These are phyloP conservation scores for Colletotrichum tabaci DNA, from an alignment of 2,329 filamentous ascomycete genomes.

Conservation along the genomic window DNA sequence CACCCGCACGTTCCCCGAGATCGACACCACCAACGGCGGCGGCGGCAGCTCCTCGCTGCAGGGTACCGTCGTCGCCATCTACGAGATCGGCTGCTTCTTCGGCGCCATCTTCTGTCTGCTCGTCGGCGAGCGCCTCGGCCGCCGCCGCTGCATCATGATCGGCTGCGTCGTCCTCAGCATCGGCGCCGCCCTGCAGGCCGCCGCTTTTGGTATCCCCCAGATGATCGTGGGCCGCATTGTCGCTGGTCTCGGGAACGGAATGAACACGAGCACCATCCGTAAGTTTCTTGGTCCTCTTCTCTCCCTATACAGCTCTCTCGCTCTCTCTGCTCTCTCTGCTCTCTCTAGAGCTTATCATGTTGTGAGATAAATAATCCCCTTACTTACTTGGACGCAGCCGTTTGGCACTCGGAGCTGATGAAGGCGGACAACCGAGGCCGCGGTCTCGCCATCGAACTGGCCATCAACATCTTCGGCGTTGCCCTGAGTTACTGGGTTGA, in stretches of 20 bases:
- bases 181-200: conserved; percentile 59
- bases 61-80: conserved; percentile 62
- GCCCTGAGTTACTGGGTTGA: too few relatives aligned
- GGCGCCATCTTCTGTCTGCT: conserved; percentile 58
- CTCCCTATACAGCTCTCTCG: background rate
- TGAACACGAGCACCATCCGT: conserved; percentile 64
- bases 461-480: conserved; percentile 48
- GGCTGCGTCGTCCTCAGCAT: conserved; percentile 58
- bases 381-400: conserved; percentile 44
- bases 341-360: too few relatives aligned
- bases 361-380: background rate
- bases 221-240: conserved; percentile 62
- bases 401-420: conserved; percentile 60
- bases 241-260: conserved; percentile 60
- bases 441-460: conserved; percentile 49
- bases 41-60: conserved; percentile 59
- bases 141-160: conserved; percentile 56
- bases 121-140: conserved; percentile 61
- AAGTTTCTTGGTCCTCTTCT: conserved; percentile 36
- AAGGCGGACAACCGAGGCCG: conserved; percentile 57
- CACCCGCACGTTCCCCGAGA: conserved; percentile 52
- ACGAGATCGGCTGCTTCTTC: conserved; percentile 64
- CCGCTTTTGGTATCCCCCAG: conserved; percentile 58
- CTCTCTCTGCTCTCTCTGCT: background rate
- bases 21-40: conserved; percentile 51